Evolutionary conservation across 768 basidiomycete genomes (phyloP).

Genomic region (Exidia glandulosa): DNA sequence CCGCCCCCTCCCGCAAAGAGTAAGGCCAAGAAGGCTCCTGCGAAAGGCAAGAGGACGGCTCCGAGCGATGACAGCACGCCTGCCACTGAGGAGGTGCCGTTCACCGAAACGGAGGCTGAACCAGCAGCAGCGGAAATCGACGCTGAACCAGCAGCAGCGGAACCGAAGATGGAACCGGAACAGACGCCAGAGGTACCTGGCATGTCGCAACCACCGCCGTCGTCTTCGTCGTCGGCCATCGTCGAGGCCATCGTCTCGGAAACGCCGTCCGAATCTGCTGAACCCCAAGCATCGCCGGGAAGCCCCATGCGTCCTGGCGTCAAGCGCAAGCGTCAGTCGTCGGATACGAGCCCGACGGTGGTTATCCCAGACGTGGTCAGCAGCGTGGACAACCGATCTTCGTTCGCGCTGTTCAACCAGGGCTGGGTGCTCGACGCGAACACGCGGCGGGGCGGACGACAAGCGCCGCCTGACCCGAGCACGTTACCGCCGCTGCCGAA

Average conservation of each 20-base stretch:
- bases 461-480: constrained; percentile 29
- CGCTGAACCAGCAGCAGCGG: background rate
- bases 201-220: background rate
- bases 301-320: constrained; percentile 23
- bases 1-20: background rate
- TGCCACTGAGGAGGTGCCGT: background rate
- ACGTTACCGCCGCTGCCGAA: constrained; percentile 44
- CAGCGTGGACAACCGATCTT: constrained; percentile 58
- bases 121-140: background rate
- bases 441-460: constrained; percentile 50
- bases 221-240: background rate
- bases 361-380: constrained; percentile 44
- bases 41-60: background rate
- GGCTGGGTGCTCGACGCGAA: constrained; percentile 84
- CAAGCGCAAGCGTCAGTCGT: constrained; percentile 3
- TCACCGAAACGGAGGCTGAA: background rate
- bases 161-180: background rate
- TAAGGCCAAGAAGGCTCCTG: background rate
- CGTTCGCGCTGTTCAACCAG: constrained; percentile 72
- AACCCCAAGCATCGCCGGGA: constrained; percentile 13
- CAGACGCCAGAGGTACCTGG: background rate
- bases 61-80: background rate
- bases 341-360: background rate
- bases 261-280: background rate
- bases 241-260: background rate